Conservation (phyloP, 164 flowering plant species). For the Nymphaea colorata region DNA sequence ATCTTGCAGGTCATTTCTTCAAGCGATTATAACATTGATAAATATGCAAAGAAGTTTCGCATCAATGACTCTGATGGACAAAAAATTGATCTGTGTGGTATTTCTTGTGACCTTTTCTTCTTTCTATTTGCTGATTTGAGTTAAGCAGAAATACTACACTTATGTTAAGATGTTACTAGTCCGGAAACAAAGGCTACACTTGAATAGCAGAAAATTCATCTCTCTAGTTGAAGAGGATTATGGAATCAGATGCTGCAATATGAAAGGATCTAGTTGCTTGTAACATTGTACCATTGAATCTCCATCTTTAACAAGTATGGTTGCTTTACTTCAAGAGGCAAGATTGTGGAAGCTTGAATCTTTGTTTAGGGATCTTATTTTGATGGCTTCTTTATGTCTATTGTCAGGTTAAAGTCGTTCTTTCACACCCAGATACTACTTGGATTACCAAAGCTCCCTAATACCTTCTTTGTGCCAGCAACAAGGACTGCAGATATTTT, state of each 20-base stretch:
- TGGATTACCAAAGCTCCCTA: slow-evolving; percentile 73
- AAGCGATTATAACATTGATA: no score
- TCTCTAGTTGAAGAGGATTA: slow-evolving; percentile 61
- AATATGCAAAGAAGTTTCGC: no score
- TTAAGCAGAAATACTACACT: no score
- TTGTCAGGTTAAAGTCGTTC: slow-evolving; percentile 75
- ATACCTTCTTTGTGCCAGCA: slow-evolving; percentile 42
- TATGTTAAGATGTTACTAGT: no score
- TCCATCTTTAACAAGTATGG: slow-evolving; percentile 48
- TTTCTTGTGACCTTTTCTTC: no score
- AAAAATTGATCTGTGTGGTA: no score
- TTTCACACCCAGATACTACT: slow-evolving; percentile 54
- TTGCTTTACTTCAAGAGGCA: slow-evolving; percentile 72
- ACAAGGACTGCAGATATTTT: slow-evolving; percentile 67
- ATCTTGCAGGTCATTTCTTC: no score
- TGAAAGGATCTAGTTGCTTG: slow-evolving; percentile 77
- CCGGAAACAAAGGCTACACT: no score
- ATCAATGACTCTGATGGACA: no score
- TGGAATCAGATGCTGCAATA: slow-evolving; percentile 96
- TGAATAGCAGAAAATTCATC: no score
- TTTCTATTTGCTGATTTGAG: no score
- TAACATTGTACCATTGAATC: slow-evolving; percentile 89
- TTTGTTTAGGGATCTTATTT: neutral
- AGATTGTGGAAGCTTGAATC: neutral
- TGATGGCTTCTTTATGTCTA: neutral